phyloP scores from a whole-genome alignment of 2,329 filamentous ascomycete genomes.

The Knoxdaviesia proteae region DNA sequence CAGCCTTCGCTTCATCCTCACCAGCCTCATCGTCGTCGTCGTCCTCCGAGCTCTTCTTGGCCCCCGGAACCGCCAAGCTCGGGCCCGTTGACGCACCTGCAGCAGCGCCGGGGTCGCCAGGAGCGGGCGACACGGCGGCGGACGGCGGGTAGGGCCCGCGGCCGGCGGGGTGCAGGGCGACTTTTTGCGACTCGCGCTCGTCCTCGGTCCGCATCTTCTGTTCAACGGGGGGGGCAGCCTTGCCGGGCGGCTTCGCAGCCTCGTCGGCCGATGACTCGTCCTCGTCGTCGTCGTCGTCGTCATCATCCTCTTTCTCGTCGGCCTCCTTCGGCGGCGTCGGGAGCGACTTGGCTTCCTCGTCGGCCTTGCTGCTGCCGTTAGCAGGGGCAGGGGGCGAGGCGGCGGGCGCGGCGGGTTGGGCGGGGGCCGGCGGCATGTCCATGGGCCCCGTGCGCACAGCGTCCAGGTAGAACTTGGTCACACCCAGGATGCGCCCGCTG shows the following conservation, averaged over 20 bases:
- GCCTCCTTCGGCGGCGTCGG: constrained; percentile 4
- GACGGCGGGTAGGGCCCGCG: too few relatives aligned
- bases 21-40: constrained; percentile 12
- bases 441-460: constrained; percentile 33
- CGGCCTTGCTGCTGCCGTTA: constrained; percentile 7
- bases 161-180: constrained; percentile 23
- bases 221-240: constrained; percentile 18
- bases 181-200: constrained; percentile 26
- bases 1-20: constrained; percentile 12
- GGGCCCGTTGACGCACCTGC: background rate
- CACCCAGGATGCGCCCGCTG: constrained; percentile 78
- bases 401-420: constrained; percentile 8
- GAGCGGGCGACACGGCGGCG: too few relatives aligned
- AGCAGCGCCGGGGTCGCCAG: background rate
- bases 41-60: constrained; percentile 12
- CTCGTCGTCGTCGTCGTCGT: constrained; percentile 9
- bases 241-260: constrained; percentile 13
- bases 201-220: constrained; percentile 36
- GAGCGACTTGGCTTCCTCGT: constrained; percentile 6
- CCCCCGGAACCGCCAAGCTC: constrained; percentile 9
- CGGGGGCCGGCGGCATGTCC: constrained; percentile 14
- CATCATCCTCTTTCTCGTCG: constrained; percentile 5
- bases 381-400: background rate
- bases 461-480: constrained; percentile 89
- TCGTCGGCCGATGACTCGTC: constrained; percentile 12